Evolutionary conservation across 2,329 filamentous ascomycete species (phyloP).

Genomic region (Lachnellula subtilissima): DNA sequence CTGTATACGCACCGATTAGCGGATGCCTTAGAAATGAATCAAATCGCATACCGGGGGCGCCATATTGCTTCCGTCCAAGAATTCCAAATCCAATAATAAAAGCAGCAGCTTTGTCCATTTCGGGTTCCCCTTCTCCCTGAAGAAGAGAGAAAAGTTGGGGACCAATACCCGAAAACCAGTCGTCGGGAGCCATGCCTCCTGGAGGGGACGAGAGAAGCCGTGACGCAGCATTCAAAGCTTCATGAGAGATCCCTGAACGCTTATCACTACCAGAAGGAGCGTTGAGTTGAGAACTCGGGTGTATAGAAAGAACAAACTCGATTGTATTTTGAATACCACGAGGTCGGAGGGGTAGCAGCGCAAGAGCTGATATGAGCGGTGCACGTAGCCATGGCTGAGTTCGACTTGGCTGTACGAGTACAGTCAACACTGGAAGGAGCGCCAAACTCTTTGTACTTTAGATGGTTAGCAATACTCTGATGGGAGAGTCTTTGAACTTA

Average conservation of each 20-base stretch:
- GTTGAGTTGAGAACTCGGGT: constrained; percentile 39
- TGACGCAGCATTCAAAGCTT: constrained; percentile 60
- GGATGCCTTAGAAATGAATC: constrained; percentile 10
- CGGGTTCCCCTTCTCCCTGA: constrained; percentile 54
- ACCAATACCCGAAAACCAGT: constrained; percentile 57
- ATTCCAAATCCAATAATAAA: constrained; percentile 64
- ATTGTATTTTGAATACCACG: constrained; percentile 63
- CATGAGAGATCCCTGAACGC: constrained; percentile 61
- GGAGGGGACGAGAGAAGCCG: constrained; percentile 58
- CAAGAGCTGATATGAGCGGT: constrained; percentile 52
- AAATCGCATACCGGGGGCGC: constrained; percentile 51
- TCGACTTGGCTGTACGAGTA: constrained; percentile 56
- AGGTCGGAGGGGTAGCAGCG: constrained; percentile 54
- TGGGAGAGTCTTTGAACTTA: constrained; percentile 1
- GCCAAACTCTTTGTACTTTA: constrained; percentile 43
- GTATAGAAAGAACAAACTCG: constrained; percentile 67
- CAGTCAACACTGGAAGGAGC: constrained; percentile 57
- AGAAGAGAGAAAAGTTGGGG: constrained; percentile 58
- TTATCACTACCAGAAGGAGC: constrained; percentile 32
- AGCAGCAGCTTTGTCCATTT: constrained; percentile 53
- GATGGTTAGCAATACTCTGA: constrained; percentile 9
- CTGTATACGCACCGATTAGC: constrained; percentile 30
- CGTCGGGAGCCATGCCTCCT: constrained; percentile 44
- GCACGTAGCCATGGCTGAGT: constrained; percentile 56
- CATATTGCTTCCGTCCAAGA: constrained; percentile 57